These are phyloP conservation scores for Imleria badia DNA, from an alignment of 768 basidiomycete genomes.

Conservation along the genomic window DNA sequence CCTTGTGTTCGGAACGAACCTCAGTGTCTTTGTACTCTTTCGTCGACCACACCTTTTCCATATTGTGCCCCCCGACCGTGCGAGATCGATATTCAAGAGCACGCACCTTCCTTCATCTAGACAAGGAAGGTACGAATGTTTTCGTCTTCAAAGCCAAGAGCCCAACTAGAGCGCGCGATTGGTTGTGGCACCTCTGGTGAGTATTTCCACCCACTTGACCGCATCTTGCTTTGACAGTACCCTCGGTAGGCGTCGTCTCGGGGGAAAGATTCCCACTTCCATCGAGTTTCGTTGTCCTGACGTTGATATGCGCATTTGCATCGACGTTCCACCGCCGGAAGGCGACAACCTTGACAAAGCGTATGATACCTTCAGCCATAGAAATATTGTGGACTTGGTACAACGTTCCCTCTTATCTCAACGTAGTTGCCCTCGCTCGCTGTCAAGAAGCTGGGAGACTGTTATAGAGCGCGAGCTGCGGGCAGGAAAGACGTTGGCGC, in stretches of 20 bases:
- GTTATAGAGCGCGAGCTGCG: slow-evolving; percentile 53
- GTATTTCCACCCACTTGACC: slow-evolving; percentile 2
- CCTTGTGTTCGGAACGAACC: slow-evolving; percentile 61
- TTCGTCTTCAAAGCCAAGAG: slow-evolving; percentile 85
- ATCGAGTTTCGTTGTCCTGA: slow-evolving; percentile 73
- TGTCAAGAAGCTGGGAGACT: slow-evolving; percentile 54
- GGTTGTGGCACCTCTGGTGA: slow-evolving; percentile 88
- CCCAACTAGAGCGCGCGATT: slow-evolving; percentile 78
- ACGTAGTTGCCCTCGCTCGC: slow-evolving; percentile 6
- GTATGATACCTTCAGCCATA: slow-evolving; percentile 53
- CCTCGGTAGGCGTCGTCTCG: slow-evolving; percentile 61
- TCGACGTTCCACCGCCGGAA: slow-evolving; percentile 61
- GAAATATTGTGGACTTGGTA: slow-evolving; percentile 65
- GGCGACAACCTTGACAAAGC: slow-evolving; percentile 37
- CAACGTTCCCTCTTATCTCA: slow-evolving; percentile 52
- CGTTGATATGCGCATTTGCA: slow-evolving; percentile 62
- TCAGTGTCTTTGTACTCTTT: slow-evolving; percentile 85
- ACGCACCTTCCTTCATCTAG: slow-evolving; percentile 48
- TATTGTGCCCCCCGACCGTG: slow-evolving; percentile 62
- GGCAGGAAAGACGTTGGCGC: slow-evolving; percentile 59
- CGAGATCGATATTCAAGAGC: slow-evolving; percentile 39
- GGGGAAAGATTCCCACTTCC: slow-evolving; percentile 63
- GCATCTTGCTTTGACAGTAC: background rate
- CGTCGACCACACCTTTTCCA: slow-evolving; percentile 79
- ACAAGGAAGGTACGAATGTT: slow-evolving; percentile 72